These are phyloP conservation scores for Phytophthora kernoviae DNA, from an alignment of 352 stramenopile genomes.

Conservation along the genomic window DNA sequence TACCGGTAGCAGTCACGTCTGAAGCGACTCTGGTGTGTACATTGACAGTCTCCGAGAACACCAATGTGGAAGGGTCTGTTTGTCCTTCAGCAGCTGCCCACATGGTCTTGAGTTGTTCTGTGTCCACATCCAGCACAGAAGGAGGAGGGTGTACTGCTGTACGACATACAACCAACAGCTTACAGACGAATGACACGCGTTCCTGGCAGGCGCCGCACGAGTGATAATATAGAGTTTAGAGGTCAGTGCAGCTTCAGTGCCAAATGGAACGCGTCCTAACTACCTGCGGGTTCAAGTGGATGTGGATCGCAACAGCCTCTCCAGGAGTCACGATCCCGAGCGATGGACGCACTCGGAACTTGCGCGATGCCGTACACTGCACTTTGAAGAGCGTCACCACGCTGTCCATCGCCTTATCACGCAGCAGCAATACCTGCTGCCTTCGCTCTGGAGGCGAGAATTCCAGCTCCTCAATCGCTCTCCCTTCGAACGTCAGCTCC, in stretches of 20 bases:
- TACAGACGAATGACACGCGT: conserved; percentile 30
- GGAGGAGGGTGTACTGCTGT: conserved; percentile 10
- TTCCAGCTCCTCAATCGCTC: conserved; percentile 3
- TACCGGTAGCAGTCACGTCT: not conserved
- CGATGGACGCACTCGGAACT: conserved; percentile 43
- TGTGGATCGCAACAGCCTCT: conserved; percentile 16
- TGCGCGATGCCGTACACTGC: conserved; percentile 42
- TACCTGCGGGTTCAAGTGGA: conserved; percentile 43
- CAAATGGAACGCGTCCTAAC: no score
- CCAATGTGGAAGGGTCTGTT: conserved; percentile 13
- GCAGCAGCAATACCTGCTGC: conserved; percentile 7
- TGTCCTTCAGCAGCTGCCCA: conserved; percentile 33
- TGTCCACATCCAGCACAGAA: not conserved
- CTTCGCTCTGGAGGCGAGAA: conserved; percentile 4
- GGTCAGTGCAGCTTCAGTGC: not conserved
- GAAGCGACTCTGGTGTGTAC: conserved; percentile 17
- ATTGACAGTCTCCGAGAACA: conserved; percentile 43
- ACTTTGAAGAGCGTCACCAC: conserved; percentile 46
- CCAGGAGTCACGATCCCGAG: conserved; percentile 16
- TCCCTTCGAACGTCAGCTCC: conserved; percentile 19
- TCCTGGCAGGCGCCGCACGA: conserved; percentile 17
- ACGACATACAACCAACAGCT: conserved; percentile 37
- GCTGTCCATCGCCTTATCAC: not conserved
- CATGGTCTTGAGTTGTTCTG: conserved; percentile 23
- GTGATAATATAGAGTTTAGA: not conserved